These are phyloP conservation scores for Cryptosporidium canis DNA, from an alignment of 169 alveolate species.

Conservation along the genomic window DNA sequence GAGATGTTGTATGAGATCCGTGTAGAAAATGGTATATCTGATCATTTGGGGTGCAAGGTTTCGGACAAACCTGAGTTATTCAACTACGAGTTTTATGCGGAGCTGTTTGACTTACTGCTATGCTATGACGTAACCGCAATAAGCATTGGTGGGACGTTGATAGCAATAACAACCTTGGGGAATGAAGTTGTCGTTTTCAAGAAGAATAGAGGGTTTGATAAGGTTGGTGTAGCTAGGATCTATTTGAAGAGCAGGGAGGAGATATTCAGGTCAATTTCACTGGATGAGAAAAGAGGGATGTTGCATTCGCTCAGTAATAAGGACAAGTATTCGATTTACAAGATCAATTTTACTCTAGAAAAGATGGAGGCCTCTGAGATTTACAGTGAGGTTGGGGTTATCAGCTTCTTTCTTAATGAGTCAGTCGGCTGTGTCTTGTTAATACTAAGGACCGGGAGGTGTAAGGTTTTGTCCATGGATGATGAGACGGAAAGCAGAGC, in stretches of 20 bases:
- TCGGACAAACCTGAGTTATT: neutral
- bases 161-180: neutral
- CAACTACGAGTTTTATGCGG: conserved; percentile 14
- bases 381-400: neutral
- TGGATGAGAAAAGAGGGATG: neutral
- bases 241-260: neutral
- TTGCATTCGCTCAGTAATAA: conserved; percentile 31
- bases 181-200: conserved; percentile 28
- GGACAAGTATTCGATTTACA: neutral
- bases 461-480: neutral
- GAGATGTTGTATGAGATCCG: conserved; percentile 45
- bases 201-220: neutral
- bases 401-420: neutral
- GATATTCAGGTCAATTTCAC: neutral
- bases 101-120: neutral
- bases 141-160: neutral
- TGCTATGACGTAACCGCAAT: conserved; percentile 19
- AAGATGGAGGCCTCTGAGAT: neutral
- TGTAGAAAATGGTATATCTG: conserved; percentile 12
- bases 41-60: neutral
- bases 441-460: neutral
- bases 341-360: neutral
- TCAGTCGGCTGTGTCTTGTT: neutral
- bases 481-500: neutral
- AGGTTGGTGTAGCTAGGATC: neutral